Percentiles rank a stretch among this genome's conserved stretches.
Conservation (phyloP, 208 protist genomes). For the Leishmania gerbilli region DNA sequence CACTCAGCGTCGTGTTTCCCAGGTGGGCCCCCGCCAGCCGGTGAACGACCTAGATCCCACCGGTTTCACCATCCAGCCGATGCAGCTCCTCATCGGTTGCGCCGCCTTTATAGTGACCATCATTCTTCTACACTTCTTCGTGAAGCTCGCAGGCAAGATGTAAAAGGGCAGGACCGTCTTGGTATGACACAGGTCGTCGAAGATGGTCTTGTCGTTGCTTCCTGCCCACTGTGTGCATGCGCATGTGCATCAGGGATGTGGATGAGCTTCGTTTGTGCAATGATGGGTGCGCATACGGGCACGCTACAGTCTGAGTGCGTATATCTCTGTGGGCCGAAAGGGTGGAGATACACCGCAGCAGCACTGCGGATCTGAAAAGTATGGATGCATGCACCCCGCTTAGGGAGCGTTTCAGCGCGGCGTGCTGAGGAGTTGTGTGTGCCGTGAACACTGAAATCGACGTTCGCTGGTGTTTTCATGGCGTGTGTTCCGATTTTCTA, state of each 20-base stretch:
- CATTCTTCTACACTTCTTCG: conserved; percentile 90
- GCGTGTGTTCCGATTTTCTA: not conserved
- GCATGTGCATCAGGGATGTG: not conserved
- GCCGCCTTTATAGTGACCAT: conserved; percentile 77
- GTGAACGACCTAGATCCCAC: conserved; percentile 76
- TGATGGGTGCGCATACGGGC: not conserved
- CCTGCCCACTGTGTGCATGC: not conserved
- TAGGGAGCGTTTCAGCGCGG: not conserved
- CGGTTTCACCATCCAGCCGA: conserved; percentile 74
- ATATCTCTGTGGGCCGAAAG: not conserved
- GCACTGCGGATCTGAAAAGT: not conserved
- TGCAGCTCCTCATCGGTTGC: conserved; percentile 69
- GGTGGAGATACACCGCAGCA: not conserved
- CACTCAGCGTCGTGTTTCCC: conserved; percentile 44
- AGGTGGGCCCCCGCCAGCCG: conserved; percentile 27
- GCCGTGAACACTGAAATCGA: not conserved
- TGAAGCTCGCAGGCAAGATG: conserved; percentile 62
- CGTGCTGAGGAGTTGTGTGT: not conserved
- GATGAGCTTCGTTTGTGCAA: not conserved
- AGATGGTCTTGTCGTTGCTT: conserved; percentile 3
- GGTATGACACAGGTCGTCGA: not conserved
- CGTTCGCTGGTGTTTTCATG: not conserved
- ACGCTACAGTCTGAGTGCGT: not conserved
- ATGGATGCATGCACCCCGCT: not conserved
- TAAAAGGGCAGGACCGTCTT: not conserved